A percentile compares a stretch with the other conserved stretches of the same genome.
Conservation (phyloP, 2,329 filamentous ascomycete genomes). For the Aureobasidium pullulans region DNA sequence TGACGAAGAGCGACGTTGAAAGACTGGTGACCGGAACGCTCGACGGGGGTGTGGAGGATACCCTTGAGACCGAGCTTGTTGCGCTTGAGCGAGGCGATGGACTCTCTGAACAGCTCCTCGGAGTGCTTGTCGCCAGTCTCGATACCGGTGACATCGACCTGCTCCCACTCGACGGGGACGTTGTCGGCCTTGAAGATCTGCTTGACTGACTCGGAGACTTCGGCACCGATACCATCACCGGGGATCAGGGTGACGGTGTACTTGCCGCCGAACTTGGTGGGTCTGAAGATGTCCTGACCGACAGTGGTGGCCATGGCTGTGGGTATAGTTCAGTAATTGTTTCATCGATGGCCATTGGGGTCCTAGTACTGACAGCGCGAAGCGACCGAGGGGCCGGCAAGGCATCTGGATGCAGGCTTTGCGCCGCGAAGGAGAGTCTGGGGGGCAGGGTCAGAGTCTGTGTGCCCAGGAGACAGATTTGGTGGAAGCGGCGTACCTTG, state of each 20-base stretch:
- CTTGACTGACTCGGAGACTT: conserved; percentile 97
- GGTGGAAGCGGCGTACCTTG: conserved; percentile 23
- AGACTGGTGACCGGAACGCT: conserved; percentile 93
- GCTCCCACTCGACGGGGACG: conserved; percentile 97
- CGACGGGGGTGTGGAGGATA: conserved; percentile 95
- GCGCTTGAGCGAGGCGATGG: conserved; percentile 87
- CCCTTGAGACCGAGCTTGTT: conserved; percentile 97
- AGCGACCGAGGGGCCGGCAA: conserved; percentile 43
- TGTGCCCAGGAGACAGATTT: conserved; percentile 22
- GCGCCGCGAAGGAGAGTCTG: conserved; percentile 52
- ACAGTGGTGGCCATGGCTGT: conserved; percentile 59
- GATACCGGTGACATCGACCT: conserved; percentile 90
- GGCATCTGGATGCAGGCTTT: conserved; percentile 39
- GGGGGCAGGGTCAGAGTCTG: conserved; percentile 15
- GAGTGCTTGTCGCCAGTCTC: conserved; percentile 78
- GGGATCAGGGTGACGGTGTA: conserved; percentile 98
- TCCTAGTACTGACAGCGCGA: conserved; percentile 44
- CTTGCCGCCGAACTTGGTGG: conserved; percentile 97
- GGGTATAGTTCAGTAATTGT: not conserved
- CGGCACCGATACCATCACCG: conserved; percentile 92
- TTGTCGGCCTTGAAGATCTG: conserved; percentile 99
- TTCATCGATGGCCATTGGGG: conserved; percentile 14
- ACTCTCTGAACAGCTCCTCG: conserved; percentile 92
- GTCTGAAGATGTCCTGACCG: conserved; percentile 96
- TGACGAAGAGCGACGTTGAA: conserved; percentile 99